A percentile compares a stretch with the other conserved stretches of the same genome.
Evolutionary conservation across 2,329 filamentous ascomycete species (phyloP).

Genomic region (Cyphellophora europaea): DNA sequence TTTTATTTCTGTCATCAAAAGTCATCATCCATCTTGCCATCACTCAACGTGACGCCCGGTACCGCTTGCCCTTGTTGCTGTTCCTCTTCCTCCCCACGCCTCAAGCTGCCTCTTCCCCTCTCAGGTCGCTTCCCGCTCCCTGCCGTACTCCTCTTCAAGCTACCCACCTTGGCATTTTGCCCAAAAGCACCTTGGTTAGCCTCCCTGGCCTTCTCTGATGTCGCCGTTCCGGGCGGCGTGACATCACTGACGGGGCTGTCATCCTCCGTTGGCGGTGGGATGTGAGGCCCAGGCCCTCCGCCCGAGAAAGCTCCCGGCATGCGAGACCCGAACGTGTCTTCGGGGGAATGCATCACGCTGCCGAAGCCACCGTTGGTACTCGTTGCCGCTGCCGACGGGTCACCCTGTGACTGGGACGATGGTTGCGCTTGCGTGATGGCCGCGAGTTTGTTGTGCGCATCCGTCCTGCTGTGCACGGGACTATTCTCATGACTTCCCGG

Average conservation of each 20-base stretch:
- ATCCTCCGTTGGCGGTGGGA: constrained; percentile 24
- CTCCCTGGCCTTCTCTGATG: constrained; percentile 16
- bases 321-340: neutral
- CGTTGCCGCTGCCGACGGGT: neutral
- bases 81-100: constrained; percentile 4
- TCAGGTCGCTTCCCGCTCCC: too few relatives aligned
- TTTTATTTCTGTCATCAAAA: constrained; percentile 11
- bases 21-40: constrained; percentile 70
- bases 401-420: too few relatives aligned
- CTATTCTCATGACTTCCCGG: constrained; percentile 49
- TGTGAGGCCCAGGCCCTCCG: constrained; percentile 20
- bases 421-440: constrained; percentile 5
- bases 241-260: constrained; percentile 18
- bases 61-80: too few relatives aligned
- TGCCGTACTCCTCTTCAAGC: constrained; percentile 45
- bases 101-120: constrained; percentile 24
- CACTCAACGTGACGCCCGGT: constrained; percentile 54
- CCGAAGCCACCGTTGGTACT: constrained; percentile 1
- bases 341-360: neutral
- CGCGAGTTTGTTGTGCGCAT: constrained; percentile 15
- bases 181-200: constrained; percentile 8
- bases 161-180: constrained; percentile 48
- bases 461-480: constrained; percentile 27
- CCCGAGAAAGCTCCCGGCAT: constrained; percentile 20
- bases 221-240: constrained; percentile 7